Percentiles rank a stretch among this genome's conserved stretches.
Conservation (phyloP, 2,329 filamentous ascomycete genomes). For the Madurella fahalii region DNA sequence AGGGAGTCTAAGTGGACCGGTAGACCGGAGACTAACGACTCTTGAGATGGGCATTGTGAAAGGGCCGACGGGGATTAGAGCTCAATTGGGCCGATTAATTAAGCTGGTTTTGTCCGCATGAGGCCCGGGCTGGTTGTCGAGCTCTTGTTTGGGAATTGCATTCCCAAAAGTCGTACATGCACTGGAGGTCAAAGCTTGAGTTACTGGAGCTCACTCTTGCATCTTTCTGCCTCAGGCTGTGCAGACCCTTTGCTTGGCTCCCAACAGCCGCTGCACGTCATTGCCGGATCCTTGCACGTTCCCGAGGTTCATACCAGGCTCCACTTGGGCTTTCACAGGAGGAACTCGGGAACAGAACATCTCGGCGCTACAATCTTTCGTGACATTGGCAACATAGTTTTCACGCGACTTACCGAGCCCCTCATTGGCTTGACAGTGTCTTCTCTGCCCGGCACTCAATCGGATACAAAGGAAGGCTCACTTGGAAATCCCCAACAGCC, state of each 20-base stretch:
- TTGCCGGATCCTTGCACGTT: neutral
- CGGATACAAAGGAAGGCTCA: too few species aligned
- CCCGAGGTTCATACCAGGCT: conserved; percentile 3
- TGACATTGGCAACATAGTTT: too few species aligned
- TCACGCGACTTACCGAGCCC: neutral
- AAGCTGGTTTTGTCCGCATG: neutral
- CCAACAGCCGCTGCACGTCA: conserved; percentile 7
- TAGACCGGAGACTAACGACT: conserved; percentile 7
- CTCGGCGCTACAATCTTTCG: too few species aligned
- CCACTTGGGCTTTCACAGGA: neutral
- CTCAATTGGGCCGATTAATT: conserved; percentile 4
- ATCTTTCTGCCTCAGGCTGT: conserved; percentile 15
- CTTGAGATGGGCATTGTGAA: conserved; percentile 11
- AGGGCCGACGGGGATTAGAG: neutral
- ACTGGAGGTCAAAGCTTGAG: conserved; percentile 9
- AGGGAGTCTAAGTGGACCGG: conserved; percentile 1
- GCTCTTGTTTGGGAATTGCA: neutral
- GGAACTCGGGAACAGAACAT: neutral
- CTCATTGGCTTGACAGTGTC: neutral
- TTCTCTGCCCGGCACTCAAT: neutral
- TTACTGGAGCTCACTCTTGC: too few species aligned
- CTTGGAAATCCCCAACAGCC: neutral
- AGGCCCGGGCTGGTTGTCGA: too few species aligned
- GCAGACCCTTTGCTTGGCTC: neutral
- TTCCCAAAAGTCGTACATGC: conserved; percentile 4